These are phyloP conservation scores for Suhomyces bokatorum DNA, from an alignment of 1,139 yeast genomes.

Conservation along the genomic window DNA sequence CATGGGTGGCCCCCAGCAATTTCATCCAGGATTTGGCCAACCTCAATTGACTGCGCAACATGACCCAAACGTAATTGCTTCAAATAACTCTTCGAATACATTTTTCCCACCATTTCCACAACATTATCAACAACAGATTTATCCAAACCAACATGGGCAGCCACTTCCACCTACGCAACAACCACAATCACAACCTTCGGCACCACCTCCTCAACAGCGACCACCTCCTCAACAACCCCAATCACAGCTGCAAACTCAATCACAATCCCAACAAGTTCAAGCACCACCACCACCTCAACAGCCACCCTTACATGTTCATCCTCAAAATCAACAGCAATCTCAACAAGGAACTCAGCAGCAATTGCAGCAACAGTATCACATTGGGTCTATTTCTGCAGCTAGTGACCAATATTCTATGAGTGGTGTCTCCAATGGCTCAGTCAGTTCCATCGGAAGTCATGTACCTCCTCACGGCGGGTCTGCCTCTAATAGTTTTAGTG, in stretches of 20 bases:
- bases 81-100: conserved; percentile 3
- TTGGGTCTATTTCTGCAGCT: conserved; percentile 10
- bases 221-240: not conserved
- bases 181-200: conserved; percentile 5
- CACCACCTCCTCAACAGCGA: conserved; percentile 1
- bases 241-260: not conserved
- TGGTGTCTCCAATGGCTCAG: conserved; percentile 13
- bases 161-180: conserved; percentile 6
- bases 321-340: not conserved
- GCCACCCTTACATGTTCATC: not conserved
- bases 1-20: conserved; percentile 16
- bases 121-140: conserved; percentile 13
- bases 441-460: conserved; percentile 12
- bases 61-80: conserved; percentile 1
- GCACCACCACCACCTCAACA: not conserved
- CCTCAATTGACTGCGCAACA: conserved; percentile 8
- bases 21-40: conserved; percentile 12
- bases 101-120: conserved; percentile 11
- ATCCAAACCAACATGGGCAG: conserved; percentile 8
- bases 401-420: conserved; percentile 11
- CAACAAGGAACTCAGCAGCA: conserved; percentile 8
- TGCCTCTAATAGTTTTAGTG: conserved; percentile 11
- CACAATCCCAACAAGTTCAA: conserved; percentile 4
- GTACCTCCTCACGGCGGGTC: conserved; percentile 6
- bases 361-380: conserved; percentile 10